These are phyloP conservation scores for Mycogone perniciosa DNA, from an alignment of 2,329 filamentous ascomycete species.

Conservation along the genomic window DNA sequence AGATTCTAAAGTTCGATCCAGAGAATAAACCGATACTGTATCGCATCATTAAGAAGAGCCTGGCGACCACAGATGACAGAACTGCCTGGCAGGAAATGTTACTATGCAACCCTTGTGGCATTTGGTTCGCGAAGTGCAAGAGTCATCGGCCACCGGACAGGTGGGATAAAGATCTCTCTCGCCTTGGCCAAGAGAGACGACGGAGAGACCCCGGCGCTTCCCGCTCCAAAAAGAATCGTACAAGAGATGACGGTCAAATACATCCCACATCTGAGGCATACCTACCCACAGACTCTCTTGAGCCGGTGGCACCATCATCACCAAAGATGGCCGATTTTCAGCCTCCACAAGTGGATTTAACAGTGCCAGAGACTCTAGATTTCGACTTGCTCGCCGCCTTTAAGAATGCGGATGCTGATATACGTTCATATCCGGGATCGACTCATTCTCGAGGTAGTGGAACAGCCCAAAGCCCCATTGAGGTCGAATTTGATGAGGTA, in stretches of 20 bases:
- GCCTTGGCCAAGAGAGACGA: conserved; percentile 45
- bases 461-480: conserved; percentile 51
- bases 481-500: conserved; percentile 41
- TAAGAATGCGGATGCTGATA: conserved; percentile 10
- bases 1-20: conserved; percentile 56
- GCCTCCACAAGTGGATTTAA: conserved; percentile 15
- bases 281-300: conserved; percentile 47
- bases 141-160: conserved; percentile 74
- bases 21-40: conserved; percentile 59
- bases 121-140: conserved; percentile 89
- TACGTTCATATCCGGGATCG: conserved; percentile 32
- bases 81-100: conserved; percentile 63
- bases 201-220: conserved; percentile 41
- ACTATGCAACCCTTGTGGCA: conserved; percentile 91
- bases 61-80: conserved; percentile 57
- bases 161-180: conserved; percentile 64
- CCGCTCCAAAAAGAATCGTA: conserved; percentile 42
- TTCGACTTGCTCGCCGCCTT: no score
- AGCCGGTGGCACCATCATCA: conserved; percentile 37
- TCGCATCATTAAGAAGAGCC: conserved; percentile 70
- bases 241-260: conserved; percentile 39
- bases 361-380: not conserved
- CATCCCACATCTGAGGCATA: conserved; percentile 50
- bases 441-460: conserved; percentile 51
- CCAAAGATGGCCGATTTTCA: conserved; percentile 21